A percentile compares a stretch with the other conserved stretches of the same genome.
Conservation (phyloP, 1,284 basidiomycete genomes). For the Puccinia brachypodii region DNA sequence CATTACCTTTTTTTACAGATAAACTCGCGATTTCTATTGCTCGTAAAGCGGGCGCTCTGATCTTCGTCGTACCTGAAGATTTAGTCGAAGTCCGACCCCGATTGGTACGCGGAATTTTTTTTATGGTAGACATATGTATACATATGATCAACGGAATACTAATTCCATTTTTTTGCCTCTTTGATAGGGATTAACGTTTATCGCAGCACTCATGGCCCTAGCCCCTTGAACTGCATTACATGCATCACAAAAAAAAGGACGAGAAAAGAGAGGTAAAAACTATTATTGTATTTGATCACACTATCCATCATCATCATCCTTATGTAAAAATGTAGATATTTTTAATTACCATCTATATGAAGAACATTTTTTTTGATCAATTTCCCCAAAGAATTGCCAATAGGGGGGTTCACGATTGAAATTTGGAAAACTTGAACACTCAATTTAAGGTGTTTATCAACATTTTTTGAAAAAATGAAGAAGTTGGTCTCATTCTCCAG, state of each 20-base stretch:
- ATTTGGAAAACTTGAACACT: too few relatives aligned
- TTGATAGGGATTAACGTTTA: constrained; percentile 43
- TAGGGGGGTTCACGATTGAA: too few relatives aligned
- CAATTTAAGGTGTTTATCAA: too few relatives aligned
- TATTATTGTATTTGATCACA: constrained; percentile 9
- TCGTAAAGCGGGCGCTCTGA: constrained; percentile 92
- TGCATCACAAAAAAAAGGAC: neutral
- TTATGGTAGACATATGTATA: neutral
- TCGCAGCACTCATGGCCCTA: constrained; percentile 44
- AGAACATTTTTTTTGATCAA: too few relatives aligned
- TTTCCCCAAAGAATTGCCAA: too few relatives aligned
- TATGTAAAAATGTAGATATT: constrained; percentile 12
- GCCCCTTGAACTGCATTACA: constrained; percentile 13
- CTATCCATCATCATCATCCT: too few relatives aligned
- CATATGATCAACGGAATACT: too few relatives aligned
- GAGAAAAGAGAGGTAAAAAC: too few relatives aligned
- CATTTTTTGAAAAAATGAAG: too few relatives aligned
- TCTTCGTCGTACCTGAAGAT: constrained; percentile 94
- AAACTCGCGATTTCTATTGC: constrained; percentile 98
- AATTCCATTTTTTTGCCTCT: neutral
- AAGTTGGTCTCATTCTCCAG: too few relatives aligned
- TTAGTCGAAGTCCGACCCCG: constrained; percentile 55
- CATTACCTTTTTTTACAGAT: constrained; percentile 59
- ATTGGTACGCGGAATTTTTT: neutral
- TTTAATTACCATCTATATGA: too few relatives aligned